A percentile compares a stretch with the other conserved stretches of the same genome.
These are phyloP conservation scores for Bromus sterilis DNA, from an alignment of 176 grass and related monocot species.

Conservation along the genomic window DNA sequence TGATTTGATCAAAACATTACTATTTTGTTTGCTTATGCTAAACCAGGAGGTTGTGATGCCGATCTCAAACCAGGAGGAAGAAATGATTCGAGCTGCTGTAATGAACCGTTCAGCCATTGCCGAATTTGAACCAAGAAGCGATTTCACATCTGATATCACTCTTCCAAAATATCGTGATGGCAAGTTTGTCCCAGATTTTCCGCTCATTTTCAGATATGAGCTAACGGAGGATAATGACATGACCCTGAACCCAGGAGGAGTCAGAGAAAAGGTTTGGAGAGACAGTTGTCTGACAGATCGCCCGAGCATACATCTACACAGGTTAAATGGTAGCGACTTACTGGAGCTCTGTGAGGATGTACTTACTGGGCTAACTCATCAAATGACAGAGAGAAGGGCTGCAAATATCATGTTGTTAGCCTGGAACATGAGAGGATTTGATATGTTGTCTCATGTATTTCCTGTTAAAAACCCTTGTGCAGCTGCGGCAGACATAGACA, in stretches of 20 bases:
- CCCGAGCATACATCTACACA: neutral
- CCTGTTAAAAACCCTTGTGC: neutral
- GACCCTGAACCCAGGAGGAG: neutral
- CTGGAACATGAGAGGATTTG: neutral
- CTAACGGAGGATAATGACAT: neutral
- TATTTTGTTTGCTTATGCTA: constrained; percentile 14
- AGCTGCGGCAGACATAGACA: neutral
- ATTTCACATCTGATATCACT: neutral
- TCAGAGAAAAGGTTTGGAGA: neutral
- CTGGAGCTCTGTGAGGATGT: constrained; percentile 1
- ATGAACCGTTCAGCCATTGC: neutral
- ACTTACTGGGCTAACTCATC: neutral
- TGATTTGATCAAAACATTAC: neutral
- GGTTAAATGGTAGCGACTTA: neutral
- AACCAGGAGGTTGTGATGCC: constrained; percentile 30
- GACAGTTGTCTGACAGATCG: neutral
- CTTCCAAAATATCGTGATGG: neutral
- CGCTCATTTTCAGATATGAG: neutral
- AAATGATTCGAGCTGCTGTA: neutral
- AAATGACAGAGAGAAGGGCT: constrained; percentile 7
- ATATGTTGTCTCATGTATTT: constrained; percentile 1
- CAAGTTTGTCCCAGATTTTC: neutral
- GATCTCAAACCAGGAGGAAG: neutral
- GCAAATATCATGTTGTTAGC: constrained; percentile 12
- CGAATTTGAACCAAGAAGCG: neutral